A percentile compares a stretch with the other conserved stretches of the same genome.
Conservation (phyloP, 2,329 filamentous ascomycete species). For the Stagonosporopsis vannaccii region DNA sequence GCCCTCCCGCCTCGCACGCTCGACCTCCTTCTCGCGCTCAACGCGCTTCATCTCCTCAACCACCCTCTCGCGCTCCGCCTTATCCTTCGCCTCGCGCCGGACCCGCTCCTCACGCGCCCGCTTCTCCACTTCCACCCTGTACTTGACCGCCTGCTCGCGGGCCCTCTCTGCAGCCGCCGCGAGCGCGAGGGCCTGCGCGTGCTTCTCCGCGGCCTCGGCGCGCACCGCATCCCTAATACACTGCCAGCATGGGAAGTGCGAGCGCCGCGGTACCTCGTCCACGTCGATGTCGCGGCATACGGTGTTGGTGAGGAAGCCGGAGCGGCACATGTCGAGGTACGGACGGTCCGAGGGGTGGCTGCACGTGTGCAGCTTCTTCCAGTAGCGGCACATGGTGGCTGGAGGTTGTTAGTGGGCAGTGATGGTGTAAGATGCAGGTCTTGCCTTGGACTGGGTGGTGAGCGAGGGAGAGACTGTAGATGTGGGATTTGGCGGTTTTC, state of each 20-base stretch:
- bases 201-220: slow-evolving; percentile 15
- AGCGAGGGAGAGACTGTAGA: background rate
- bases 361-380: slow-evolving; percentile 36
- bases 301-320: slow-evolving; percentile 29
- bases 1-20: slow-evolving; percentile 28
- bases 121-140: slow-evolving; percentile 21
- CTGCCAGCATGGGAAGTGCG: slow-evolving; percentile 33
- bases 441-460: background rate
- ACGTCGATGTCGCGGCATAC: slow-evolving; percentile 27
- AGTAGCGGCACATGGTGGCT: slow-evolving; percentile 35
- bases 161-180: slow-evolving; percentile 17
- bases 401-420: background rate
- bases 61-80: slow-evolving; percentile 30
- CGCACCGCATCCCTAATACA: slow-evolving; percentile 31
- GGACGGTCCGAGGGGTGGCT: slow-evolving; percentile 26
- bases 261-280: slow-evolving; percentile 18
- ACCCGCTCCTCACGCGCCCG: slow-evolving; percentile 30
- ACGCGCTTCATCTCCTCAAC: slow-evolving; percentile 20
- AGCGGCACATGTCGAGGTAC: slow-evolving; percentile 35
- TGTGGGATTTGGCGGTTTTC: background rate
- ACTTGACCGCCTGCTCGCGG: slow-evolving; percentile 16
- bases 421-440: background rate
- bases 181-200: background rate
- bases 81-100: slow-evolving; percentile 31
- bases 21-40: slow-evolving; percentile 25